Conservation (phyloP, 2,329 filamentous ascomycete genomes). For the Capronia coronata region DNA sequence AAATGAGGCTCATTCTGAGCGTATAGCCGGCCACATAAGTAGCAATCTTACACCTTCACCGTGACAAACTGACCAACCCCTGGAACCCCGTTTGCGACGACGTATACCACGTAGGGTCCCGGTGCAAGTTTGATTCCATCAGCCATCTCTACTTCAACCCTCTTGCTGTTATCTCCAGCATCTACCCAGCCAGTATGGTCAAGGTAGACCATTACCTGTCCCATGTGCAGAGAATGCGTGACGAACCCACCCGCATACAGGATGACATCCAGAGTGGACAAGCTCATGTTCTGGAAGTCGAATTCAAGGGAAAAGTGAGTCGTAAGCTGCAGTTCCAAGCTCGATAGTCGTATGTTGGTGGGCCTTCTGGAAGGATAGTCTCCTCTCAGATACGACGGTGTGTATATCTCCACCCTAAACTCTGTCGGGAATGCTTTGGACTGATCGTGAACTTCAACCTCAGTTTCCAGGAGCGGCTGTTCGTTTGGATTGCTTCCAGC, state of each 20-base stretch:
- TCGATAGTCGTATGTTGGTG: conserved; percentile 42
- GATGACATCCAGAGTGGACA: conserved; percentile 41
- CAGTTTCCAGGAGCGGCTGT: conserved; percentile 45
- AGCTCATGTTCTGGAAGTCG: conserved; percentile 20
- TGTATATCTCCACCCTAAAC: conserved; percentile 57
- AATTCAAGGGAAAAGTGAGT: conserved; percentile 41
- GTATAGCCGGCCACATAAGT: too few relatives aligned
- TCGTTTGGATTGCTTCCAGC: conserved; percentile 57
- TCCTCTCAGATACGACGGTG: conserved; percentile 54
- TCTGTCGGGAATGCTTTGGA: conserved; percentile 48
- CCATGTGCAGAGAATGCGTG: conserved; percentile 57
- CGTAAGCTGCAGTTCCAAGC: conserved; percentile 40
- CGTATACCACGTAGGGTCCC: conserved; percentile 56
- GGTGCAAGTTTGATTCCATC: conserved; percentile 49
- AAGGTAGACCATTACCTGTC: conserved; percentile 52
- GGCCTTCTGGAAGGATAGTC: conserved; percentile 46
- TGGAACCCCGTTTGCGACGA: conserved; percentile 51
- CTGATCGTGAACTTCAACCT: conserved; percentile 40
- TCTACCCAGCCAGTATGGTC: conserved; percentile 46
- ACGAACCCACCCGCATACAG: conserved; percentile 57
- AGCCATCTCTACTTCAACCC: conserved; percentile 48
- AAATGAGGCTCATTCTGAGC: too few relatives aligned
- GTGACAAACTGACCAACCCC: conserved; percentile 48
- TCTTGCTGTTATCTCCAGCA: conserved; percentile 38
- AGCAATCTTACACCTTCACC: conserved; percentile 9